These are phyloP conservation scores for Nicotiana benthamiana DNA, from an alignment of 257 asterid species.

Conservation along the genomic window DNA sequence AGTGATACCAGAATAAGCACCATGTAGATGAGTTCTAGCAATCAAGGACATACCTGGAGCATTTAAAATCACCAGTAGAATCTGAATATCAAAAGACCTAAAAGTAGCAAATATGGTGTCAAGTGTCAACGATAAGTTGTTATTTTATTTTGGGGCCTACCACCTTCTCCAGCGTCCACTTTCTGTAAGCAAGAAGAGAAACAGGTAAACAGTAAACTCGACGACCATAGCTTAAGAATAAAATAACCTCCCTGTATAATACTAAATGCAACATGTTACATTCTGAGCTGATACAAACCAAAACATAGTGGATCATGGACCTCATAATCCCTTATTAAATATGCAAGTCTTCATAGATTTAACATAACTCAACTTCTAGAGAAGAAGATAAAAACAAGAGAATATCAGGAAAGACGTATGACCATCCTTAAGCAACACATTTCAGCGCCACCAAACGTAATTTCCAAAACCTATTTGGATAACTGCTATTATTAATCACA, in stretches of 20 bases:
- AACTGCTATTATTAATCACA: neutral
- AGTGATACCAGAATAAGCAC: neutral
- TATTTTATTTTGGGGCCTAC: neutral
- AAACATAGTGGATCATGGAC: neutral
- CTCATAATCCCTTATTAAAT: neutral
- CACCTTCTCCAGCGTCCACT: neutral
- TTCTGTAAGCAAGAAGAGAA: slow-evolving; percentile 5
- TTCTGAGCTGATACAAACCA: neutral
- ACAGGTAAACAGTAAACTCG: neutral
- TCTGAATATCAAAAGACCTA: neutral
- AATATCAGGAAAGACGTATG: neutral
- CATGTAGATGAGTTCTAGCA: neutral
- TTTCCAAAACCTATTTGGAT: neutral
- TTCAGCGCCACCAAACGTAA: neutral
- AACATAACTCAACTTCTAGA: neutral
- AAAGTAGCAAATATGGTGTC: neutral
- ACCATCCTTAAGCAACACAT: neutral
- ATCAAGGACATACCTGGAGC: neutral
- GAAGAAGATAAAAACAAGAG: neutral
- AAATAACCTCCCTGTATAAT: neutral
- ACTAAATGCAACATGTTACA: neutral
- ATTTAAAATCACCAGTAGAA: neutral
- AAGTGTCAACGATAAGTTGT: neutral
- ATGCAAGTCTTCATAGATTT: neutral
- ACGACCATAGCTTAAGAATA: neutral